phyloP scores from a whole-genome alignment of 2,329 filamentous ascomycete species.

The Claviceps sp. region DNA sequence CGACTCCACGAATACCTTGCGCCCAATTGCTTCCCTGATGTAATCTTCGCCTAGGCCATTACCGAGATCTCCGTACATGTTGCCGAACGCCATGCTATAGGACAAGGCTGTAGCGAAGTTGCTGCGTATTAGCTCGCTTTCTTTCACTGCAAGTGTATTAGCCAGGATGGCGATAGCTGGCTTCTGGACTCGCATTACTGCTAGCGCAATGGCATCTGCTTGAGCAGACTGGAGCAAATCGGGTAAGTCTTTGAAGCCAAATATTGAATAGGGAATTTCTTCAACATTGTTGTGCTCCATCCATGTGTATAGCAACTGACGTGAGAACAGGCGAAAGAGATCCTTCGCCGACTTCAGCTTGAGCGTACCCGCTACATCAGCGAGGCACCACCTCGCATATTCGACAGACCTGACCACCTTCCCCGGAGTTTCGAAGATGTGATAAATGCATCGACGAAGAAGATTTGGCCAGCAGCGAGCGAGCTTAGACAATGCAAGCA shows the following conservation, averaged over 20 bases:
- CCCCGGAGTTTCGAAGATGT: conserved; percentile 84
- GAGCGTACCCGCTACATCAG: conserved; percentile 50
- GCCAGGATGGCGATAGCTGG: conserved; percentile 49
- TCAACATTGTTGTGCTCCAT: conserved; percentile 52
- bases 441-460: conserved; percentile 75
- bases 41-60: conserved; percentile 47
- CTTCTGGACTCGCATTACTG: conserved; percentile 68
- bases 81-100: conserved; percentile 61
- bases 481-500: conserved; percentile 63
- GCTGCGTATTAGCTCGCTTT: conserved; percentile 44
- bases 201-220: conserved; percentile 65
- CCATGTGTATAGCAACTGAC: conserved; percentile 88
- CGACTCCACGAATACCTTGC: conserved; percentile 47
- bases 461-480: conserved; percentile 78
- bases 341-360: conserved; percentile 51
- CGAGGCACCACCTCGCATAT: conserved; percentile 63
- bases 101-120: conserved; percentile 71
- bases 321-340: conserved; percentile 72
- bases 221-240: conserved; percentile 60
- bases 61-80: conserved; percentile 17
- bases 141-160: conserved; percentile 36
- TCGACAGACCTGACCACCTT: conserved; percentile 49
- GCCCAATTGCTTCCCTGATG: conserved; percentile 56
- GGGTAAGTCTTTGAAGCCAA: conserved; percentile 57
- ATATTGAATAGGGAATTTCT: conserved; percentile 74